Evolutionary conservation across 352 stramenopile species (phyloP).

Genomic region (Phytophthora fragariaefolia): DNA sequence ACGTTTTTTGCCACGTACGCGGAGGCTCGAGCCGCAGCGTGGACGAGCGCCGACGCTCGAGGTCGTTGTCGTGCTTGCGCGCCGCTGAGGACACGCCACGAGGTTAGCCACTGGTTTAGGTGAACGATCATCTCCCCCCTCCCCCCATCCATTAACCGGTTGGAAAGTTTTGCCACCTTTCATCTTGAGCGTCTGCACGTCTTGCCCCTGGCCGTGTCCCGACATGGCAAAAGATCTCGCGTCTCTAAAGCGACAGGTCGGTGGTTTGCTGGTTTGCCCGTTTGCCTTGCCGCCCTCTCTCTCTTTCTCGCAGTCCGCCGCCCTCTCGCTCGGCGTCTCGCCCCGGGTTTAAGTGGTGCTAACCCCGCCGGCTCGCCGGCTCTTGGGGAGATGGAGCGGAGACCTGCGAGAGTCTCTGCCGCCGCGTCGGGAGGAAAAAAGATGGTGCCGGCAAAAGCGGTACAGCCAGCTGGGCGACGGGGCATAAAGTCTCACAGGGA

Average conservation of each 20-base stretch:
- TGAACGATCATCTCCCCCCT: too few relatives aligned
- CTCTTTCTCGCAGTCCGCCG: too few relatives aligned
- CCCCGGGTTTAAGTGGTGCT: constrained; percentile 10
- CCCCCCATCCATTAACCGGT: background rate
- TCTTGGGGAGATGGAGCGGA: constrained; percentile 20
- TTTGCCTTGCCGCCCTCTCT: background rate
- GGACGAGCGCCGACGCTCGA: constrained; percentile 62
- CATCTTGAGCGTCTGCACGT: constrained; percentile 66
- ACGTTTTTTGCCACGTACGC: constrained; percentile 45
- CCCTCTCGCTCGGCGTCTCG: too few relatives aligned
- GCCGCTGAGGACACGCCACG: constrained; percentile 35
- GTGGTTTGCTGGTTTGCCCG: too few relatives aligned
- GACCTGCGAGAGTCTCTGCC: constrained; percentile 33
- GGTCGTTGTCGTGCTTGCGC: constrained; percentile 72
- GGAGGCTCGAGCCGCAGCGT: constrained; percentile 64
- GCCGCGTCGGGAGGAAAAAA: constrained; percentile 22
- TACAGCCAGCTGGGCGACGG: background rate
- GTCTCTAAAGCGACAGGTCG: too few relatives aligned
- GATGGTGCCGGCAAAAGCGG: constrained; percentile 8
- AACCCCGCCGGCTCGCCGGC: too few relatives aligned
- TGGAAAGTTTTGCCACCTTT: constrained; percentile 36
- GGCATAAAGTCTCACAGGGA: background rate
- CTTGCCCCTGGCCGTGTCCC: constrained; percentile 31
- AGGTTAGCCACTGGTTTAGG: constrained; percentile 17
- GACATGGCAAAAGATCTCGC: constrained; percentile 30